These are phyloP conservation scores for Lavandula angustifolia DNA, from an alignment of 257 asterid genomes.

Conservation along the genomic window DNA sequence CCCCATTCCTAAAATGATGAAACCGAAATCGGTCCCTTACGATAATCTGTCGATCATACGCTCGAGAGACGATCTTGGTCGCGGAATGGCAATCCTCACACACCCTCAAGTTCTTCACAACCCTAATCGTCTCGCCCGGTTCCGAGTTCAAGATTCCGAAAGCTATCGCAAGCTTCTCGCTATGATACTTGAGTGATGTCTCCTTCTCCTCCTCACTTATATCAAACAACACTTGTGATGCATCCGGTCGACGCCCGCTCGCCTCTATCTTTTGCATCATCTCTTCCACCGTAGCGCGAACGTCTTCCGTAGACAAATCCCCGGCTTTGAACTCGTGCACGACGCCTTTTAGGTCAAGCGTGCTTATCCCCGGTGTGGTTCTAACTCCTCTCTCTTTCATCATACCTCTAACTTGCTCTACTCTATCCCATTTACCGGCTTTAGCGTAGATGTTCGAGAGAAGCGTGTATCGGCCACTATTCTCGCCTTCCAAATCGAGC, in stretches of 20 bases:
- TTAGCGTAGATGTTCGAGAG: slow-evolving; percentile 58
- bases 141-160: slow-evolving; percentile 44
- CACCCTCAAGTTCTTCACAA: slow-evolving; percentile 55
- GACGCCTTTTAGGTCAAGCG: slow-evolving; percentile 35
- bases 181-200: slow-evolving; percentile 49
- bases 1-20: slow-evolving; percentile 49
- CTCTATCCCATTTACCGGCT: slow-evolving; percentile 55
- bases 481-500: slow-evolving; percentile 51
- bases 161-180: slow-evolving; percentile 65
- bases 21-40: slow-evolving; percentile 50
- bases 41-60: slow-evolving; percentile 45
- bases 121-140: slow-evolving; percentile 40
- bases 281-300: slow-evolving; percentile 32
- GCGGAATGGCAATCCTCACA: slow-evolving; percentile 58
- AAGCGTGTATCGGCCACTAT: slow-evolving; percentile 48
- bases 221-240: slow-evolving; percentile 47
- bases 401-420: slow-evolving; percentile 34
- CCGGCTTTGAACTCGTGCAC: slow-evolving; percentile 55
- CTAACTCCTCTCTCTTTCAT: slow-evolving; percentile 54
- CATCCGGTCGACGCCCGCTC: slow-evolving; percentile 40
- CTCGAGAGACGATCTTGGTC: slow-evolving; percentile 43
- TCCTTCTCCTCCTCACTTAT: slow-evolving; percentile 55
- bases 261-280: slow-evolving; percentile 36
- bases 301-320: slow-evolving; percentile 35
- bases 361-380: slow-evolving; percentile 40